Conservation (phyloP, 192 early-diverging fungal genomes). For the Spizellomyces punctatus region DNA sequence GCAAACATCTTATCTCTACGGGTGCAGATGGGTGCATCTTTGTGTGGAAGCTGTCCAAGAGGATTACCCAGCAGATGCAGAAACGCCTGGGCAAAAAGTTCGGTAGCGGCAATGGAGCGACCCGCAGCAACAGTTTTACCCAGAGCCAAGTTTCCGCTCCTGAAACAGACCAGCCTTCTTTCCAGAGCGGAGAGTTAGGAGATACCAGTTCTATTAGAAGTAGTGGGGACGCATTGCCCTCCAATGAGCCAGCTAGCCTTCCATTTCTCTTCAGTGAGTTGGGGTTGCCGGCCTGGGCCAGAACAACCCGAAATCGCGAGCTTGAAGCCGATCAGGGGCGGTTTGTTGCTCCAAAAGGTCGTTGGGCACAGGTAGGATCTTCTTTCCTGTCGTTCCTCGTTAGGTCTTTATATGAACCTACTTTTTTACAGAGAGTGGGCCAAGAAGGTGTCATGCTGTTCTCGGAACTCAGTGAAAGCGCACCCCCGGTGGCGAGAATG, state of each 20-base stretch:
- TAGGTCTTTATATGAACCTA: slow-evolving; percentile 1
- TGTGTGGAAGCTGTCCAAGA: slow-evolving; percentile 67
- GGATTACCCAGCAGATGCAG: slow-evolving; percentile 38
- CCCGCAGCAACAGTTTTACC: too few relatives aligned
- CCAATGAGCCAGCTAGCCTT: background rate
- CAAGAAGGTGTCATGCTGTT: slow-evolving; percentile 38
- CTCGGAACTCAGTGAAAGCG: slow-evolving; percentile 39
- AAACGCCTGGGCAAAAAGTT: slow-evolving; percentile 6
- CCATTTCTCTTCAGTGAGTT: slow-evolving; percentile 35
- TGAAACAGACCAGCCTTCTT: too few relatives aligned
- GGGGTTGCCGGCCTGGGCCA: slow-evolving; percentile 44
- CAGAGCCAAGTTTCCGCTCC: too few relatives aligned
- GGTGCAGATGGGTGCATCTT: slow-evolving; percentile 76
- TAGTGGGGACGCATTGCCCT: too few relatives aligned
- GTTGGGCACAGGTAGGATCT: slow-evolving; percentile 37
- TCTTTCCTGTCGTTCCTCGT: slow-evolving; percentile 4
- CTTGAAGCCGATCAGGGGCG: slow-evolving; percentile 13
- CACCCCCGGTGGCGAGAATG: slow-evolving; percentile 30
- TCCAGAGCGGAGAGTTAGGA: too few relatives aligned
- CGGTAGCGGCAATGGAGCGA: too few relatives aligned
- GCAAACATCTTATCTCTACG: slow-evolving; percentile 63
- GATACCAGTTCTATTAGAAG: too few relatives aligned
- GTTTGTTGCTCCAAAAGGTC: slow-evolving; percentile 26
- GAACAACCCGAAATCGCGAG: slow-evolving; percentile 9
- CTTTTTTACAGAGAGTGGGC: slow-evolving; percentile 34